Conservation (phyloP, 352 stramenopile genomes). For the Globisporangium spiculum region DNA sequence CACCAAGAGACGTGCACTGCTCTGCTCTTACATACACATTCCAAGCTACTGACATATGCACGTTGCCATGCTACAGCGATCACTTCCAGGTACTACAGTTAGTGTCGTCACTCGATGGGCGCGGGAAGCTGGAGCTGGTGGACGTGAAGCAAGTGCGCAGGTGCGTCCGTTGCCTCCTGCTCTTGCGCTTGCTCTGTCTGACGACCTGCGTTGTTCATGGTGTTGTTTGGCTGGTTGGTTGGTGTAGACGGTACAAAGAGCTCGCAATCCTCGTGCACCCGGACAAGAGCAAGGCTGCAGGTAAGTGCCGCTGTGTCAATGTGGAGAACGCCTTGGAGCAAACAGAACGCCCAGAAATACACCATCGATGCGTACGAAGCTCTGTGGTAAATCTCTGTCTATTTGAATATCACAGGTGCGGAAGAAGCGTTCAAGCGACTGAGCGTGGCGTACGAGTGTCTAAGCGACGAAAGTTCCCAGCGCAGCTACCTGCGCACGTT, state of each 20-base stretch:
- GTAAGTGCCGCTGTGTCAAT: constrained; percentile 11
- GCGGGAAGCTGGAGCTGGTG: constrained; percentile 12
- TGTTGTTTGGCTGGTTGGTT: not conserved
- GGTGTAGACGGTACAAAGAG: constrained; percentile 41
- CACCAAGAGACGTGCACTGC: not conserved
- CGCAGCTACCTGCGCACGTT: constrained; percentile 49
- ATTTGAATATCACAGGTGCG: constrained; percentile 35
- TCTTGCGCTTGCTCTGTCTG: not conserved
- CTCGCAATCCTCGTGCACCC: constrained; percentile 53
- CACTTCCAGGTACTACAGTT: constrained; percentile 49
- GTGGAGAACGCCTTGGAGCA: not conserved
- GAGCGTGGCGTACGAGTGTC: constrained; percentile 74
- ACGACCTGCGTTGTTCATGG: not conserved
- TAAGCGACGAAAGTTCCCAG: constrained; percentile 45
- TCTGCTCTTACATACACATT: not conserved
- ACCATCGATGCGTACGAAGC: not conserved
- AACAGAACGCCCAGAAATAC: not conserved
- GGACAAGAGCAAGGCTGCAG: constrained; percentile 51
- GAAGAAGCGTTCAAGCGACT: constrained; percentile 79
- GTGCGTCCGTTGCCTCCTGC: constrained; percentile 9
- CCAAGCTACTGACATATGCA: not conserved
- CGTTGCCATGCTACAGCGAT: constrained; percentile 13
- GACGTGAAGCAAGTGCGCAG: constrained; percentile 31
- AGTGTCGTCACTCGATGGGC: not conserved
- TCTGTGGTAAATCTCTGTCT: not conserved